Evolutionary conservation across 129 eudicot genomes (phyloP), one percentile per base, ranked within the genome.

Genomic region (Ambrosia trifida): DNA sequence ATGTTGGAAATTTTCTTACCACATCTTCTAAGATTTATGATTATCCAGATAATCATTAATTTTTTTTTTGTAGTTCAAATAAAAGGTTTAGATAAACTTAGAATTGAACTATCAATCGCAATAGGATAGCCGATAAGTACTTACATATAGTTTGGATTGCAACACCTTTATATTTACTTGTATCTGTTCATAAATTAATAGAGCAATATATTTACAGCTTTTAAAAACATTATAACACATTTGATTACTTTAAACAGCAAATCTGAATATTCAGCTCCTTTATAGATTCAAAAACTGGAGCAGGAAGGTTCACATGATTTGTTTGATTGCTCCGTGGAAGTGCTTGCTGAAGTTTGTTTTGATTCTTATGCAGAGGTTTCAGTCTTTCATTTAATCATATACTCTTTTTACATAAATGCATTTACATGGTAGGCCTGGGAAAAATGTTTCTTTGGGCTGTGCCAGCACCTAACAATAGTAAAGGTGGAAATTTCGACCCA

Each of bases 251-350:
- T 66, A 51, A 47, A 4, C 38, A 73, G 28, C 68, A 66, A 76
- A 35, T 63, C 76, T 88, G 79, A 76, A 69, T 72, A 58, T 19
- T 66, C 41, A 43, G 56, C 77, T 79, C 59, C 68, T 54, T 66
- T 33, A 77, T 72, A 89, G 99, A 89, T 73, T 53, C 89, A 75
- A 44, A 81, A 84, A 47, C 78, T 64, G 13, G 82, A 84, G 77
- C 77, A 52, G 31, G 96, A 81, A 82, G 76, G 58, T 66, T 53
- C 78, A 51, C 78, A 47, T 77, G 91, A 83, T 53, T 24, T 75
- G 19, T 88, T 87, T 73, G 97, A 88, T 47, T 90, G 89, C 78
- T 85, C 91, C 46, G 89, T 86, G 47, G 90, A 90, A 75, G 86
- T 81, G 68, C 94, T 95, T 81, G 86, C 99, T 19, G 81, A 81